phyloP scores from a whole-genome alignment of 2,329 filamentous ascomycete species.

The Calonectria ilicicola region DNA sequence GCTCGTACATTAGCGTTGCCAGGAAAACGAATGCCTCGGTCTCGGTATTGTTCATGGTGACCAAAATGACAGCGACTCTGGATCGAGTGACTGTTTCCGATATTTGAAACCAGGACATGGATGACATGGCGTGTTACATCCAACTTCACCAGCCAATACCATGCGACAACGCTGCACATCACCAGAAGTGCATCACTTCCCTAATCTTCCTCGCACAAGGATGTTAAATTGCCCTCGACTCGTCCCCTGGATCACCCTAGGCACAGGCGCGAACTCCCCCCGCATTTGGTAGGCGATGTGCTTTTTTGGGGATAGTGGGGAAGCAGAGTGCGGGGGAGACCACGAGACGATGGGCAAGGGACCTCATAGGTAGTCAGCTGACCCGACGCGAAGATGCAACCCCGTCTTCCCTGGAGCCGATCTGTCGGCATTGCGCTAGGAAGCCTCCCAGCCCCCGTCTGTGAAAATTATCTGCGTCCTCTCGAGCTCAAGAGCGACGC shows the following conservation, averaged over 20 bases:
- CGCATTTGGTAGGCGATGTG: constrained; percentile 5
- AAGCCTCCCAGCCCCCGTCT: constrained; percentile 8
- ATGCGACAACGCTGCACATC: neutral
- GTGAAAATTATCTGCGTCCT: neutral
- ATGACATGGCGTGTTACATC: neutral
- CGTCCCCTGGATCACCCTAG: too few species aligned
- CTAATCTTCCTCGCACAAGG: neutral
- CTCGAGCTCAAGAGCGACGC: neutral
- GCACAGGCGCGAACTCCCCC: neutral
- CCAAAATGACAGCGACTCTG: neutral
- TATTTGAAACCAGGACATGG: neutral
- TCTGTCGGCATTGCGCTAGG: constrained; percentile 12
- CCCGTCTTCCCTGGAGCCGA: constrained; percentile 15
- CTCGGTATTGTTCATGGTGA: neutral
- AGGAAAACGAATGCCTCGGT: neutral
- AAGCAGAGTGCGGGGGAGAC: constrained; percentile 14
- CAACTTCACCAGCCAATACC: neutral
- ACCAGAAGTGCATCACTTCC: neutral
- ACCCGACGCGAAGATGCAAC: constrained; percentile 21
- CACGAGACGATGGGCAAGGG: neutral
- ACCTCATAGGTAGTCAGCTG: constrained; percentile 18
- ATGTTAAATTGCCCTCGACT: neutral
- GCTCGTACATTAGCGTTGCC: neutral
- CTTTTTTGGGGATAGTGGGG: constrained; percentile 20
- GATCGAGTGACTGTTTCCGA: neutral